phyloP scores from a whole-genome alignment of 148 eudicot genomes.

The Amaranthus cruentus region DNA sequence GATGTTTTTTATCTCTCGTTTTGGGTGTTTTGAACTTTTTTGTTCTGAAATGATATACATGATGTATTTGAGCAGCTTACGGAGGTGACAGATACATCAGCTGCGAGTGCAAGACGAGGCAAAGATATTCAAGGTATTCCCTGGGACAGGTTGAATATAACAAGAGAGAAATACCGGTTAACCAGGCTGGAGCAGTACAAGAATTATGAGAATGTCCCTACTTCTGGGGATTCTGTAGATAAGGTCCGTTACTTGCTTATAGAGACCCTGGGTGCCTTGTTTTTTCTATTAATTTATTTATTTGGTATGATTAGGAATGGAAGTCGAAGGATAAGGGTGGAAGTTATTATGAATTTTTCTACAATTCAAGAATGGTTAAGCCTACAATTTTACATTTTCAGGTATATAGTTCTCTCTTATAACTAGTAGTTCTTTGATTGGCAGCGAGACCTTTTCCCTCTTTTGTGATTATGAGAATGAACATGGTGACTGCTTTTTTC shows the following conservation, averaged over 20 bases:
- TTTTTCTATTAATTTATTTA: not conserved
- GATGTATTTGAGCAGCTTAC: slow-evolving; percentile 40
- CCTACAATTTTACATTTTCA: slow-evolving; percentile 92
- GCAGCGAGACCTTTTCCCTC: not conserved
- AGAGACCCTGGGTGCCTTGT: not conserved
- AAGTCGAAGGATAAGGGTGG: slow-evolving; percentile 59
- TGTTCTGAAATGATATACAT: not conserved
- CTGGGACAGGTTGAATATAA: slow-evolving; percentile 74
- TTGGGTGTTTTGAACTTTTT: not conserved
- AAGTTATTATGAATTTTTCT: slow-evolving; percentile 63
- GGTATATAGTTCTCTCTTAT: slow-evolving; percentile 31
- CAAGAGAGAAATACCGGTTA: slow-evolving; percentile 66
- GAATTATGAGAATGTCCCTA: slow-evolving; percentile 73
- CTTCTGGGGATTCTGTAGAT: slow-evolving; percentile 58
- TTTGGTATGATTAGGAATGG: slow-evolving; percentile 43
- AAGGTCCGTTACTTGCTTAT: slow-evolving; percentile 38
- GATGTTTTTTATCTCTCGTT: not conserved
- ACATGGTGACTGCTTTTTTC: not conserved
- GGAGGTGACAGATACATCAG: slow-evolving; percentile 82
- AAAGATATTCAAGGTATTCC: slow-evolving; percentile 93
- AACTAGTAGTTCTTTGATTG: not conserved
- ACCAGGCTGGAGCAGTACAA: slow-evolving; percentile 75
- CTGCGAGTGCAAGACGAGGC: slow-evolving; percentile 75
- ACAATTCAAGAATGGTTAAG: slow-evolving; percentile 81
- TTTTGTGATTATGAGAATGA: not conserved